Evolutionary conservation across 2,329 filamentous ascomycete genomes (phyloP), one percentile per base, ranked within the genome.

Genomic region (Ceratocystis harringtonii): DNA sequence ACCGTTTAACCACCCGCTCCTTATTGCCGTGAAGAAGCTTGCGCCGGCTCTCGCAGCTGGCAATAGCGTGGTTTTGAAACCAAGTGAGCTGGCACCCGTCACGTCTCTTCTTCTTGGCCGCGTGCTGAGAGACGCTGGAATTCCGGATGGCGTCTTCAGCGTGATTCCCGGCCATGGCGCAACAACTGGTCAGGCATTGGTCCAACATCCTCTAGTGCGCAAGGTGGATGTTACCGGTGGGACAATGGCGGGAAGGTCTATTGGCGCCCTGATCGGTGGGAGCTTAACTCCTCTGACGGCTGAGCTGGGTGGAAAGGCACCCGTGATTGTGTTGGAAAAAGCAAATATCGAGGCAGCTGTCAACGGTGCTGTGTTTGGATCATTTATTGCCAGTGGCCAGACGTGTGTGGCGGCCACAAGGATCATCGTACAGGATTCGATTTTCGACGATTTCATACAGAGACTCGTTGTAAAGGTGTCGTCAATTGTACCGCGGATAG

Each of bases 181-280:
- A n/a, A 82, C 84, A 48, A 83, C 86, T 0, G 88, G 89, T 15
- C 80, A 82, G 2, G 82, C 85, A 0, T 78, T 92, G 5, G 83
- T 85, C 0, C 76, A 80, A 32, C 88, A 92, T 73, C 78, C 84
- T 65, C 81, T 82, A 58, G 81, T 92, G 32, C 83, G 88, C 69
- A 89, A 87, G 71, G 78, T 92, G 58, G 85, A 85, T 0, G 92
- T 94, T 69, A 92, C 89, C 0, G 89, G 89, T 30, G 88, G 84
- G 6, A 88, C 85, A 1, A 78, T 78, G 1, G 90, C 88, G 0
- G 89, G 86, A 0, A 81, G 84, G 65, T 78, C 84, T 63, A 89
- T 92, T 63, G 88, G 90, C 80, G 80, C 83, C 71, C 87, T 88
- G 0, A 80, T 84, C 1, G 76, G 80, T 0, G 87, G 79, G 5